Conservation (phyloP, 1,139 yeast species). For the Yarrowia galli region DNA sequence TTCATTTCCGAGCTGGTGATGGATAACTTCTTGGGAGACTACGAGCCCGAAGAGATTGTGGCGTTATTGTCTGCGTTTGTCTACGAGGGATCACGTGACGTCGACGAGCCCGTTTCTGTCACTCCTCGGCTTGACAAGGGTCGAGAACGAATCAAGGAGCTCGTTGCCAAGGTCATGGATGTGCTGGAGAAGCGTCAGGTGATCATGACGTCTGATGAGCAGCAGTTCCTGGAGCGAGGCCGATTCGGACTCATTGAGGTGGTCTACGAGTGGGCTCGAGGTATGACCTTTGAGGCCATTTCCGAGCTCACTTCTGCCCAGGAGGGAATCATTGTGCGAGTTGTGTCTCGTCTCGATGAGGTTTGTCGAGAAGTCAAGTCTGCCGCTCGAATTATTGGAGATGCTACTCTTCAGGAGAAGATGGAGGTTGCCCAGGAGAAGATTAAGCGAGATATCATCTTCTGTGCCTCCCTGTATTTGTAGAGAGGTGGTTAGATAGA, state of each 20-base stretch:
- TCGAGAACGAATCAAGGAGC: constrained; percentile 69
- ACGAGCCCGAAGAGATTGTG: constrained; percentile 94
- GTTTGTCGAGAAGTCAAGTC: constrained; percentile 93
- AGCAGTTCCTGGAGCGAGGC: constrained; percentile 79
- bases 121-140: constrained; percentile 90
- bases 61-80: constrained; percentile 92
- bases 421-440: constrained; percentile 93
- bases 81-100: constrained; percentile 80
- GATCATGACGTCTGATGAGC: constrained; percentile 81
- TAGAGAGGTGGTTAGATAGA: constrained; percentile 49
- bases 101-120: constrained; percentile 62
- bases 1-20: constrained; percentile 86
- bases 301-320: constrained; percentile 89
- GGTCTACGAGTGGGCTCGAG: constrained; percentile 98
- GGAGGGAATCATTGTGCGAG: constrained; percentile 98
- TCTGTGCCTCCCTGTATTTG: constrained; percentile 92
- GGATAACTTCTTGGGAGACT: constrained; percentile 90
- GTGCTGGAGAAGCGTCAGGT: constrained; percentile 76
- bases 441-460: constrained; percentile 95
- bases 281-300: constrained; percentile 87
- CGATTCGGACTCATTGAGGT: constrained; percentile 92
- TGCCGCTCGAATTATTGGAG: constrained; percentile 95
- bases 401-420: constrained; percentile 81
- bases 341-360: constrained; percentile 91
- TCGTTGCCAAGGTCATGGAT: constrained; percentile 67